Conservation (phyloP, 225 moss, liverwort and hornwort species). For the Sphagnum contortum region DNA sequence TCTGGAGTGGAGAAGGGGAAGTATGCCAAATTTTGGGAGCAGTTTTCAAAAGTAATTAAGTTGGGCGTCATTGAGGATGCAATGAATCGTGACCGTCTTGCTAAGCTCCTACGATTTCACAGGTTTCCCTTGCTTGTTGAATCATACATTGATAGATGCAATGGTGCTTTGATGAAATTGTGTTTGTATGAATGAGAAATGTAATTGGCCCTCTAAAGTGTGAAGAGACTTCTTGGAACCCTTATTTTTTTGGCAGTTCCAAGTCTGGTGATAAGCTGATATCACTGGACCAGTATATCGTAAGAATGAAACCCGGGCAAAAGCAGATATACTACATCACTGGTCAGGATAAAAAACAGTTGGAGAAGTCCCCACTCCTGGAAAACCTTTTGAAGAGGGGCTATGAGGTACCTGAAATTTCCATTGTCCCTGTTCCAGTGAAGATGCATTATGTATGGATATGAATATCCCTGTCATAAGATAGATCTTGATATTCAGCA, state of each 20-base stretch:
- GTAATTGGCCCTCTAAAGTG: not conserved
- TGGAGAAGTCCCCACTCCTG: conserved; percentile 78
- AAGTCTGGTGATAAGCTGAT: conserved; percentile 63
- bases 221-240: not conserved
- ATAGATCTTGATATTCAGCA: too few relatives aligned
- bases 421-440: not conserved
- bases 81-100: conserved; percentile 45
- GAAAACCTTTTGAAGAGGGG: conserved; percentile 74
- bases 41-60: conserved; percentile 79
- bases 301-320: conserved; percentile 63
- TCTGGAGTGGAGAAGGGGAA: conserved; percentile 50
- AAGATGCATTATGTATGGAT: too few relatives aligned
- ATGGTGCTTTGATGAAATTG: not conserved
- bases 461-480: too few relatives aligned
- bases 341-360: conserved; percentile 60
- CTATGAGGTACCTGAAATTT: conserved; percentile 36
- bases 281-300: conserved; percentile 57
- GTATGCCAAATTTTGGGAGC: conserved; percentile 69
- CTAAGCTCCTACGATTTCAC: conserved; percentile 67
- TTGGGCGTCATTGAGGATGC: conserved; percentile 77
- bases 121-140: conserved; percentile 26
- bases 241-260: conserved; percentile 27
- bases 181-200: not conserved
- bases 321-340: conserved; percentile 73
- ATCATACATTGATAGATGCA: too few relatives aligned